A percentile compares a stretch with the other conserved stretches of the same genome.
phyloP scores from a whole-genome alignment of 1,139 yeast species.

The Suhomyces coccinellae region DNA sequence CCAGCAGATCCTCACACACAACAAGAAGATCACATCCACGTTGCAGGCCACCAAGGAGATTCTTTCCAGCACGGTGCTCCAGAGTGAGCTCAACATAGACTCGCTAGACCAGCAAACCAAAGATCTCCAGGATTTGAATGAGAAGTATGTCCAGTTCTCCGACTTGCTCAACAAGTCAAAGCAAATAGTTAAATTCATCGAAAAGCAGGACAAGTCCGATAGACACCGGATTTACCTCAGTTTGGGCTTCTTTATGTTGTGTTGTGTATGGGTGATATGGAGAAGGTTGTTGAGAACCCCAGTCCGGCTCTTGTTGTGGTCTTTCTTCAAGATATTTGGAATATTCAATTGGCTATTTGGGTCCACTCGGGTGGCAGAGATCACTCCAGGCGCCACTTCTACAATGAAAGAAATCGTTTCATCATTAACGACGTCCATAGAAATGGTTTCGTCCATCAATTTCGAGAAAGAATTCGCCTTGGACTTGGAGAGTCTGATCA shows the following conservation, averaged over 20 bases:
- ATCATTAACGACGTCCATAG: neutral
- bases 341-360: constrained; percentile 27
- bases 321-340: constrained; percentile 48
- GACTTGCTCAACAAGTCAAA: constrained; percentile 55
- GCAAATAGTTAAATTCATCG: constrained; percentile 60
- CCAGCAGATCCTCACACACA: constrained; percentile 43
- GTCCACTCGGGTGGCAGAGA: neutral
- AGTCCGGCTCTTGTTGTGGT: constrained; percentile 57
- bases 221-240: constrained; percentile 59
- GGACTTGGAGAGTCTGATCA: constrained; percentile 11
- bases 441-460: constrained; percentile 3
- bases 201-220: constrained; percentile 66
- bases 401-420: neutral
- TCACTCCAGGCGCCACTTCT: neutral
- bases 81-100: constrained; percentile 62
- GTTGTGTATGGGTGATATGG: constrained; percentile 66
- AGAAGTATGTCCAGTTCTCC: constrained; percentile 54
- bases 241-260: constrained; percentile 55
- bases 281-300: constrained; percentile 61
- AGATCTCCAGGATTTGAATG: constrained; percentile 50
- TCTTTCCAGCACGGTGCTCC: constrained; percentile 55
- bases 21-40: constrained; percentile 54
- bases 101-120: constrained; percentile 60
- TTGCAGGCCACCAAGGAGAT: constrained; percentile 55
- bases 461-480: constrained; percentile 15